Base-by-base conservation (phyloP, 306 rosid species). In the Trifolium repens region DNA sequence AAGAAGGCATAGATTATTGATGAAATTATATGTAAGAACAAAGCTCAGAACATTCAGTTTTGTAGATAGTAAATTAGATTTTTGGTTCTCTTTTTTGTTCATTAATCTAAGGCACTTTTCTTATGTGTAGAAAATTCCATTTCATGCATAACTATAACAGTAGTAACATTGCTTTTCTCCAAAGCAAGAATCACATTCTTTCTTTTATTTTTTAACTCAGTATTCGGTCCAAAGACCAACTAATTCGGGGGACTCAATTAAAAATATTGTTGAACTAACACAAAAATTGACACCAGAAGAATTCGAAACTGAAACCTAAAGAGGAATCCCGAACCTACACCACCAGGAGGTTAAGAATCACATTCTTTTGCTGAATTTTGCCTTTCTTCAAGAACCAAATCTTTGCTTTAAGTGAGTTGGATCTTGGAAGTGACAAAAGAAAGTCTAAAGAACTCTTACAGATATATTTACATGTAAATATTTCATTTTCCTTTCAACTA, bases 181-280 rank as follows among this genome's bases (percentile, higher is more conserved):
- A 76, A 85, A 85, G 89, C 85, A 79, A 82, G 93, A 76, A 87
- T 81, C 91, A 71, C 81, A 87, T 85, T 86, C 86, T 80, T 59
- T 82, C 72, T 49, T 44, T 59, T 30, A 3, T 30, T 30, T 30
- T 3, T 3, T 3, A 32, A 4, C 6, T 4, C 0, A 4, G 6
- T 32, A 32, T 32, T 0, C 6, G 6, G 1, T 32, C 1, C 6
- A 32, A 32, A 4, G 35, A 32, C 35, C 6, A 1, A 32, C 35
- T 32, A 32, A 32, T 32, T 4, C 6, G 35, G 6, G 34, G 34
- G 34, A 30, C 34, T 30, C 34, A 30, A 30, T 30, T 30, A 30
- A 30, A 30, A 3, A 30, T 30, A 30, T 4, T 3, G 34, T 3
- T 30, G 34, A 4, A 0, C 34, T 3, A 30, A 30, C 4, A 30